Evolutionary conservation across 441 rosid species (phyloP).

Genomic region (Corymbia calophylla): DNA sequence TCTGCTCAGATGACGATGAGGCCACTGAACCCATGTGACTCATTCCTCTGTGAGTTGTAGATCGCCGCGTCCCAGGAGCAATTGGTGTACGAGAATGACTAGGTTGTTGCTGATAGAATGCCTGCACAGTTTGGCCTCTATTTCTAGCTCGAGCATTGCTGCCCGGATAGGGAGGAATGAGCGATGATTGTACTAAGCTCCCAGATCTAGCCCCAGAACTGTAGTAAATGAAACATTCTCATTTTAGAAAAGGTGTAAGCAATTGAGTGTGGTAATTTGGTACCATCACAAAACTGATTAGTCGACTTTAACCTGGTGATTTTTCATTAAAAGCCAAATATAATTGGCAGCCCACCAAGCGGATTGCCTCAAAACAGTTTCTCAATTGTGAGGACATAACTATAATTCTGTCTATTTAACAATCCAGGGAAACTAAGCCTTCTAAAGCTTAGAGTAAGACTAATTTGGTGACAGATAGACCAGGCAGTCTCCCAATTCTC

Average conservation of each 20-base stretch:
- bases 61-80: slow-evolving; percentile 44
- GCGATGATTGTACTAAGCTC: slow-evolving; percentile 57
- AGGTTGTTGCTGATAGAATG: slow-evolving; percentile 84
- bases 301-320: not conserved
- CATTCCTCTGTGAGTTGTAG: slow-evolving; percentile 46
- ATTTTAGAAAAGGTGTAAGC: not conserved
- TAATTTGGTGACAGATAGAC: not conserved
- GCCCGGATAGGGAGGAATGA: slow-evolving; percentile 81
- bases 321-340: not conserved
- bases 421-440: not conserved
- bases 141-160: slow-evolving; percentile 77
- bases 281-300: not conserved
- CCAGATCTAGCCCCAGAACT: slow-evolving; percentile 66
- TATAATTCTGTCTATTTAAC: not conserved
- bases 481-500: not conserved
- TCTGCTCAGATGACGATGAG: slow-evolving; percentile 69
- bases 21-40: slow-evolving; percentile 45
- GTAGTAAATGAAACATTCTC: slow-evolving; percentile 3
- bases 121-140: slow-evolving; percentile 87
- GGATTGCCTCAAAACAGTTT: not conserved
- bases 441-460: not conserved
- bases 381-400: not conserved
- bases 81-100: slow-evolving; percentile 44
- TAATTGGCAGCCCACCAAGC: not conserved
- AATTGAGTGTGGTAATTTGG: not conserved